These are phyloP conservation scores for Acanthamoeba triangularis DNA, from an alignment of 208 protist species.

Conservation along the genomic window DNA sequence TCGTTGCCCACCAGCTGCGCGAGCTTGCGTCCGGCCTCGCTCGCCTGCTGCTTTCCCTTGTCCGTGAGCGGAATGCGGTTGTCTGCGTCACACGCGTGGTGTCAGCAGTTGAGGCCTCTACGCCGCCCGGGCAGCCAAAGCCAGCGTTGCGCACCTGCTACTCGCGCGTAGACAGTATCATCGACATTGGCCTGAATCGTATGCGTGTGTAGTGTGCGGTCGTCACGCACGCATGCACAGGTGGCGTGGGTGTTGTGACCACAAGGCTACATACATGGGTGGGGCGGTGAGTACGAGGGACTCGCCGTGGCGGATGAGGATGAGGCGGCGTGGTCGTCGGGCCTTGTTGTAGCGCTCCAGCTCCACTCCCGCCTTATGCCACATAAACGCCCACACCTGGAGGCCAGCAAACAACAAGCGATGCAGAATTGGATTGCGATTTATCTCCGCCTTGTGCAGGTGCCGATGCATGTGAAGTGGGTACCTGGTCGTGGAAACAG, in stretches of 20 bases:
- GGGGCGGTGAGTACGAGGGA: neutral
- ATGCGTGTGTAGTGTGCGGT: neutral
- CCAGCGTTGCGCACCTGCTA: neutral
- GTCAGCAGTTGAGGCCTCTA: neutral
- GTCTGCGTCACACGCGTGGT: slow-evolving; percentile 59
- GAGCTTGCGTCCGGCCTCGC: slow-evolving; percentile 93
- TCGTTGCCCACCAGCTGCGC: slow-evolving; percentile 93
- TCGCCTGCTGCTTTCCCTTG: slow-evolving; percentile 88
- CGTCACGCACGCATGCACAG: neutral
- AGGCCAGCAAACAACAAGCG: neutral
- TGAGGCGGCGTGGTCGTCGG: neutral
- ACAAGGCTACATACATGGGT: neutral
- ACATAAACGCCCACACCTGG: neutral
- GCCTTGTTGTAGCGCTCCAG: slow-evolving; percentile 47
- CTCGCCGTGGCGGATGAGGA: slow-evolving; percentile 25
- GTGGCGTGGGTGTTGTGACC: neutral
- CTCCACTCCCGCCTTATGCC: neutral
- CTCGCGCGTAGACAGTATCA: neutral
- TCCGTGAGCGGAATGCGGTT: slow-evolving; percentile 14
- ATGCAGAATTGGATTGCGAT: neutral
- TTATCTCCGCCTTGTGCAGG: neutral
- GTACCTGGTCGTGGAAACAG: neutral
- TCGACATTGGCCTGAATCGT: slow-evolving; percentile 35
- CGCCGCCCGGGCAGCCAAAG: neutral
- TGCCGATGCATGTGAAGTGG: neutral